These are phyloP conservation scores for Lenwebbia sp. DNA, from an alignment of 345 rosid species.

Conservation along the genomic window DNA sequence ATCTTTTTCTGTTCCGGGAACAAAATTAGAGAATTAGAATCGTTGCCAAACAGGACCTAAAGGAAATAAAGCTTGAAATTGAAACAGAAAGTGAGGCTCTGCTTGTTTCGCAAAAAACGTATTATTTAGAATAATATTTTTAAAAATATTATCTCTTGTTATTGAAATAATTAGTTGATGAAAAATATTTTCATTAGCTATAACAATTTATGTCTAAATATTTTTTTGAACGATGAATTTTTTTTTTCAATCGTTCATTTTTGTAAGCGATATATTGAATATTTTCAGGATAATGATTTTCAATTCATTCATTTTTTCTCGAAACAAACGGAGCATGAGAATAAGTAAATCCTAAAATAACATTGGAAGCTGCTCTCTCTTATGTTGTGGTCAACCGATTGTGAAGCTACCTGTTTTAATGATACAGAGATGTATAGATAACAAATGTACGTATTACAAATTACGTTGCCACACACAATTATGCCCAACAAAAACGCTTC, in stretches of 20 bases:
- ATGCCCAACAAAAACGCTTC: neutral
- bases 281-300: neutral
- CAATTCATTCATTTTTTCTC: neutral
- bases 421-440: neutral
- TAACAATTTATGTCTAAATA: fast-evolving
- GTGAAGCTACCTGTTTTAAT: neutral
- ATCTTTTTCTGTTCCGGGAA: no score
- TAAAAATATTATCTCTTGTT: no score
- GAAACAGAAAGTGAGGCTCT: neutral
- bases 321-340: neutral
- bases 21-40: no score
- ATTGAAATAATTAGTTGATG: neutral
- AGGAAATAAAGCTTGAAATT: neutral
- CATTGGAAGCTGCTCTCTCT: neutral
- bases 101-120: fast-evolving
- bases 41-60: neutral
- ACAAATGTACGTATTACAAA: neutral
- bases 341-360: neutral
- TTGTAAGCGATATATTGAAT: neutral
- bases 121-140: neutral
- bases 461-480: neutral
- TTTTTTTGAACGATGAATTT: neutral
- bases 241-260: neutral
- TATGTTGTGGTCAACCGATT: neutral
- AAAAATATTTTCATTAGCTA: neutral